phyloP scores from a whole-genome alignment of 306 rosid genomes.

The Dalbergia cultrata region DNA sequence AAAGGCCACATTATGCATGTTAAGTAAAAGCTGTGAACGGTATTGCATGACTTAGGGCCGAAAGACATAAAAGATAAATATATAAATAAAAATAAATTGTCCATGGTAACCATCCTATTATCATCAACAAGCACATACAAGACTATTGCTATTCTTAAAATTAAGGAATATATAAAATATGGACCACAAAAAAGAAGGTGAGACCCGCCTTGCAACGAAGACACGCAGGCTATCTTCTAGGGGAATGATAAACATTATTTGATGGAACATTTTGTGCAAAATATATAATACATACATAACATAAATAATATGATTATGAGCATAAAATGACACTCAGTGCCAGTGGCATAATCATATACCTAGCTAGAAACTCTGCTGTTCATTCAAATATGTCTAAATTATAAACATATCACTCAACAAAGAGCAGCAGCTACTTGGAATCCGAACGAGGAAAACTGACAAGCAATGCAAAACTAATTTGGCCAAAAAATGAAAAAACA shows the following conservation, averaged over 20 bases:
- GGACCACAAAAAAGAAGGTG: conserved; percentile 47
- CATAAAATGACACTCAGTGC: conserved; percentile 20
- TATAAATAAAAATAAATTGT: neutral
- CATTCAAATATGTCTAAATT: neutral
- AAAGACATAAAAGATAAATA: neutral
- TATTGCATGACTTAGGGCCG: neutral
- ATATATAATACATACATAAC: conserved; percentile 30
- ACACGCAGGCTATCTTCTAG: conserved; percentile 41
- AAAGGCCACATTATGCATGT: conserved; percentile 1
- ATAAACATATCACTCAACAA: conserved; percentile 13
- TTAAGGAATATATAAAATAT: conserved; percentile 41
- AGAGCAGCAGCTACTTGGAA: conserved; percentile 10
- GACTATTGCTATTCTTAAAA: neutral
- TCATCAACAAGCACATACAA: neutral
- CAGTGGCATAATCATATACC: conserved; percentile 26
- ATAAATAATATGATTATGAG: neutral
- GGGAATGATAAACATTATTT: conserved; percentile 30
- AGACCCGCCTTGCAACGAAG: conserved; percentile 31
- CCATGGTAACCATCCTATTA: neutral
- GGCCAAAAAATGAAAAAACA: conserved; percentile 26
- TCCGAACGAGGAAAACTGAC: neutral
- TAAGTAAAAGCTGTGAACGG: conserved; percentile 8
- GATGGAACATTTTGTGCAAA: conserved; percentile 36
- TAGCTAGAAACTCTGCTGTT: neutral
- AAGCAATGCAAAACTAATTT: conserved; percentile 13